Percentiles rank a stretch among this genome's conserved stretches.
phyloP scores from a whole-genome alignment of 805 yeast genomes.

The Candida boidinii region DNA sequence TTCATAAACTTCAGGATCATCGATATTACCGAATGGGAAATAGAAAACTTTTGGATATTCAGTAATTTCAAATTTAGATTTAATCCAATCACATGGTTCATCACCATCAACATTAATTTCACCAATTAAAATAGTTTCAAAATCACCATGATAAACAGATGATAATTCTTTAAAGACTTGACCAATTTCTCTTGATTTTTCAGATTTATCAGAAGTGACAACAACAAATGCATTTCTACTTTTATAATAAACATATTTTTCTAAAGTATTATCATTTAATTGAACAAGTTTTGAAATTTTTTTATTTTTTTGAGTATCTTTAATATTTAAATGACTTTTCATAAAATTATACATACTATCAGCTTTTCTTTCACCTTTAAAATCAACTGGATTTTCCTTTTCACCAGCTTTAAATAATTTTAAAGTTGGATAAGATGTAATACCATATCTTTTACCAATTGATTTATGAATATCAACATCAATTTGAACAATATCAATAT shows the following conservation, averaged over 20 bases:
- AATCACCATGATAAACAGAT: slow-evolving; percentile 31
- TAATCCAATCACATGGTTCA: slow-evolving; percentile 33
- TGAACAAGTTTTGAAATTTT: slow-evolving; percentile 16
- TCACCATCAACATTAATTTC: slow-evolving; percentile 38
- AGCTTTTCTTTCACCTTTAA: slow-evolving; percentile 43
- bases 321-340: slow-evolving; percentile 25
- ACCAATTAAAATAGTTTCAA: slow-evolving; percentile 31
- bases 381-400: slow-evolving; percentile 41
- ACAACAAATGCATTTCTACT: slow-evolving; percentile 41
- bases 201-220: slow-evolving; percentile 57
- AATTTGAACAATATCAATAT: slow-evolving; percentile 42
- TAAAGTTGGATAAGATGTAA: slow-evolving; percentile 60
- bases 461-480: slow-evolving; percentile 53
- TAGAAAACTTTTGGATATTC: slow-evolving; percentile 49
- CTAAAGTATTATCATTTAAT: slow-evolving; percentile 20
- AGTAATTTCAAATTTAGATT: slow-evolving; percentile 31
- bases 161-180: slow-evolving; percentile 46
- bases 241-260: slow-evolving; percentile 18
- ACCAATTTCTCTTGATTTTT: slow-evolving; percentile 42
- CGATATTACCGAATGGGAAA: slow-evolving; percentile 31
- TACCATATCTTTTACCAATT: slow-evolving; percentile 39
- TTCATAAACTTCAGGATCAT: slow-evolving; percentile 23
- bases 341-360: slow-evolving; percentile 44
- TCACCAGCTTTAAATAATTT: slow-evolving; percentile 45
- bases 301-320: slow-evolving; percentile 12